phyloP scores from a whole-genome alignment of 2,329 filamentous ascomycete genomes.

The Lasiodiplodia gonubiensis region DNA sequence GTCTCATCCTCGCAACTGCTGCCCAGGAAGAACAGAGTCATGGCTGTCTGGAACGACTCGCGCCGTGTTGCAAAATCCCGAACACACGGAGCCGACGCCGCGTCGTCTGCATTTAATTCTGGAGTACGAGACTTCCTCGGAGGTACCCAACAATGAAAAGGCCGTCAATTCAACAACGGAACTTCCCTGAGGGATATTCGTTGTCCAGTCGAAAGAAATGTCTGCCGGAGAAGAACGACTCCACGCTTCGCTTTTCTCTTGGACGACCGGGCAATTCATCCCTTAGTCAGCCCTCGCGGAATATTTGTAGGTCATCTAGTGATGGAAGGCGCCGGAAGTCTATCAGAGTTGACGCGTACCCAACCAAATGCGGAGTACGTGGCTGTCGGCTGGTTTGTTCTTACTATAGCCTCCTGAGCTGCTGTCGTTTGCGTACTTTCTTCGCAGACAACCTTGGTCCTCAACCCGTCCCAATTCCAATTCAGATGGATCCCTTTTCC shows the following conservation, averaged over 20 bases:
- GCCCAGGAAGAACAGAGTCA: background rate
- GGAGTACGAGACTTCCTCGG: background rate
- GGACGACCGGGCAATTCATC: background rate
- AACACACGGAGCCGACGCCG: background rate
- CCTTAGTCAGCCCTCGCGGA: too few relatives aligned
- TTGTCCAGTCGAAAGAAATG: background rate
- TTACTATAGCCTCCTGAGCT: background rate
- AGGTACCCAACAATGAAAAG: background rate
- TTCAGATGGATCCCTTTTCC: background rate
- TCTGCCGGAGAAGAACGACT: background rate
- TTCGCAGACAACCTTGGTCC: background rate
- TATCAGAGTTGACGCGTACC: background rate
- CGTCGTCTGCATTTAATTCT: background rate
- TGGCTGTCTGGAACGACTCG: background rate
- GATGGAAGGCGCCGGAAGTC: background rate
- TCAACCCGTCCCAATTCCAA: background rate
- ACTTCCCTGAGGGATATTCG: background rate
- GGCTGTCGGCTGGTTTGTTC: background rate
- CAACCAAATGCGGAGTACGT: too few relatives aligned
- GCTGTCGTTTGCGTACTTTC: background rate
- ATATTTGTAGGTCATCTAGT: background rate
- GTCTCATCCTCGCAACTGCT: background rate
- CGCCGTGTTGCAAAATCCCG: background rate
- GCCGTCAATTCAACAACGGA: background rate
- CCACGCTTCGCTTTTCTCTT: background rate